Evolutionary conservation across 75 land plant genomes (phyloP), one percentile per base, ranked within the genome.

Genomic region (Pinus tabuliformis): DNA sequence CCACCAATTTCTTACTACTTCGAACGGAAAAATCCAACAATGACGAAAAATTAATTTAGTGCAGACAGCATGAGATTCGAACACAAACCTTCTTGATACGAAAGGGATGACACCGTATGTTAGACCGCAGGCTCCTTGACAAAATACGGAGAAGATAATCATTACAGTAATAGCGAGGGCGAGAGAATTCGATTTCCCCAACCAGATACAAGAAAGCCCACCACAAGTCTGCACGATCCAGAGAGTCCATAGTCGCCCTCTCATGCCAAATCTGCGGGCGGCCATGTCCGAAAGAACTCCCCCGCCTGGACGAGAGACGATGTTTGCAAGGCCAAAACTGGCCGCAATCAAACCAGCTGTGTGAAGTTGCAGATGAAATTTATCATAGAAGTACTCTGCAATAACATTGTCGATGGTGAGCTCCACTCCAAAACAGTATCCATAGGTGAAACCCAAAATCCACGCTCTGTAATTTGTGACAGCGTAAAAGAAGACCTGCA

Each of bases 31-130:
- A 56, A 56, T 20, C 9, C 17, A 3, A 37, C 6, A 20, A 56
- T 9, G 16, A 26, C 15, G 14, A 16, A 57, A 7, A 12, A 21
- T 30, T 57, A 13, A 74, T 12, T 21, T 58, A 22, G 28, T 21
- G 16, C 14, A 30, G 14, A 45, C 21, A n/a, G 58, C 5, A n/a
- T 14, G 17, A 33, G 4, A 52, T 42, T 6, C 45, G 20, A 24
- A 59, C 28, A 2, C 70, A n/a, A 58, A 81, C 76, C 86, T 75
- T 14, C 93, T 79, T 4, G 97, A 94, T n/a, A 94, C 75, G 81
- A 94, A 94, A 7, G 97, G 97, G 37, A 94, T 81, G 54, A 94
- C 78, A 22, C 95, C 97, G 73, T 89, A 93, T 20, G 91, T 92
- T 36, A 90, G 85, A 17, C 96, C 96, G 57, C 90, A 88, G 5